phyloP scores from a whole-genome alignment of 2,329 filamentous ascomycete genomes.

The Hymenoscyphus repandus region DNA sequence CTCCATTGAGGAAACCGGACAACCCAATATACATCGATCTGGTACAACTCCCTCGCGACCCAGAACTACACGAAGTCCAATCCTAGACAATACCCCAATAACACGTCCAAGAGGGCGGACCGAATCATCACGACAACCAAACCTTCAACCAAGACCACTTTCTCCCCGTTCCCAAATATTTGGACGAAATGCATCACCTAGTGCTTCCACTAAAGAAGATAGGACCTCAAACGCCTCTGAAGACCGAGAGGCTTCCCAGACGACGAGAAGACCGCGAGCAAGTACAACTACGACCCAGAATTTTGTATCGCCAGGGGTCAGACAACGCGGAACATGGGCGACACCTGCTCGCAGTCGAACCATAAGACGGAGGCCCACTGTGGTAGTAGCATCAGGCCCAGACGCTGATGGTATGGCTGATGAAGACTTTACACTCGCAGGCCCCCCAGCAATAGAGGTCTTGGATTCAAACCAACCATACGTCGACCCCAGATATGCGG shows the following conservation, averaged over 20 bases:
- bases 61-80: neutral
- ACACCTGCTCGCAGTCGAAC: constrained; percentile 8
- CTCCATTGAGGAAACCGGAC: constrained; percentile 7
- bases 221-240: constrained; percentile 11
- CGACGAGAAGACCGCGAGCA: constrained; percentile 9
- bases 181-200: constrained; percentile 4
- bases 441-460: constrained; percentile 21
- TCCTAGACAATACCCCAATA: neutral
- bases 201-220: neutral
- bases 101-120: constrained; percentile 15
- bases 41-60: constrained; percentile 10
- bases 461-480: constrained; percentile 36
- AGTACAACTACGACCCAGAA: constrained; percentile 6
- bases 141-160: constrained; percentile 6
- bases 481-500: constrained; percentile 48
- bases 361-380: constrained; percentile 12
- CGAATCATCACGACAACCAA: constrained; percentile 9
- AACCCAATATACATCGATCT: constrained; percentile 5
- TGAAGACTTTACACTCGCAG: constrained; percentile 19
- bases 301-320: constrained; percentile 4
- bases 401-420: neutral
- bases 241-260: constrained; percentile 1
- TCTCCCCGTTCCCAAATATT: constrained; percentile 15
- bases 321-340: constrained; percentile 13
- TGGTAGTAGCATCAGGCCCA: constrained; percentile 2